A percentile compares a stretch with the other conserved stretches of the same genome.
phyloP scores from a whole-genome alignment of 257 asterid species.

The Leptodermis oblonga region DNA sequence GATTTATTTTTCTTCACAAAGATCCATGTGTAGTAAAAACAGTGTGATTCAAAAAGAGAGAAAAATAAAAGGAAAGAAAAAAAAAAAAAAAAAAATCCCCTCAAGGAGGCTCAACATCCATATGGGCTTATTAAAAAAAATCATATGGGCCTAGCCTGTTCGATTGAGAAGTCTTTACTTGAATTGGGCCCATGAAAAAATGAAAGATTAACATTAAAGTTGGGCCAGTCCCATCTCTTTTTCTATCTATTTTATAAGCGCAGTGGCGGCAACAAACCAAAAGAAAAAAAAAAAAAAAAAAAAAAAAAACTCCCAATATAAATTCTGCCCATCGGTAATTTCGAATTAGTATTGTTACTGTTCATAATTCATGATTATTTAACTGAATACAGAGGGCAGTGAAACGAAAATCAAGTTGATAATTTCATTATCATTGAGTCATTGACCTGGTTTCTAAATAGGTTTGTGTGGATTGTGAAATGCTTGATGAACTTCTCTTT shows the following conservation, averaged over 20 bases:
- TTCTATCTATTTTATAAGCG: background rate
- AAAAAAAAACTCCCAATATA: background rate
- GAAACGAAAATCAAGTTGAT: background rate
- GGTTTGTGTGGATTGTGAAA: background rate
- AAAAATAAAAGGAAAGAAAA: too few relatives aligned
- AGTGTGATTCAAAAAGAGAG: too few relatives aligned
- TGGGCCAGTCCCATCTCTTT: background rate
- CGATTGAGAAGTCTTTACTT: background rate
- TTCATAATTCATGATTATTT: background rate
- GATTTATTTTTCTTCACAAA: too few relatives aligned
- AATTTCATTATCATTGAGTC: background rate
- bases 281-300: background rate
- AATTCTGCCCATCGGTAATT: background rate
- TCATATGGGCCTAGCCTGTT: too few relatives aligned
- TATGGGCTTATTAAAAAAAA: too few relatives aligned
- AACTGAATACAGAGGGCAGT: background rate
- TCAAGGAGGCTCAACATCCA: too few relatives aligned
- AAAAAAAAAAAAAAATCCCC: too few relatives aligned
- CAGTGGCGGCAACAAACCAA: constrained; percentile 1
- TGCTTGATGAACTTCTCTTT: background rate
- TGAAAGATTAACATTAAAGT: too few relatives aligned
- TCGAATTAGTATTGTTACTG: background rate
- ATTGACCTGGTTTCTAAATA: background rate
- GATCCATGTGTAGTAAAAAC: too few relatives aligned
- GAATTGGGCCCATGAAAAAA: background rate